These are phyloP conservation scores for Dacryopinax primogenitus DNA, from an alignment of 768 basidiomycete genomes.

Conservation along the genomic window DNA sequence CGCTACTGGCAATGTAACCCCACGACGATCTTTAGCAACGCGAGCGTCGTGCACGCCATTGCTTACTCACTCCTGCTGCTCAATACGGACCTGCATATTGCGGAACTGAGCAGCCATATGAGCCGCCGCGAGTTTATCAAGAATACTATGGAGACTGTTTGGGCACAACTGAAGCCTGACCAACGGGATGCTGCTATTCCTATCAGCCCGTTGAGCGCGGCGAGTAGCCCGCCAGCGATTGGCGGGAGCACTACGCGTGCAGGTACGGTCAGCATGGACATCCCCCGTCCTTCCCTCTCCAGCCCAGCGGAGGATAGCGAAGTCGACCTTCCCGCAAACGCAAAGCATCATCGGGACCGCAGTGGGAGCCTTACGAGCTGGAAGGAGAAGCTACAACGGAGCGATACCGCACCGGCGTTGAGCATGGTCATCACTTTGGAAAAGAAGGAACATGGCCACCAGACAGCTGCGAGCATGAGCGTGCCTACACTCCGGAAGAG, in stretches of 20 bases:
- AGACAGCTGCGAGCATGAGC: neutral
- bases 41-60: slow-evolving; percentile 93
- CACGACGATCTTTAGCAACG: slow-evolving; percentile 60
- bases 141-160: slow-evolving; percentile 80
- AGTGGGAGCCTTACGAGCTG: slow-evolving; percentile 68
- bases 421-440: neutral
- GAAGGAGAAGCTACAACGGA: slow-evolving; percentile 14
- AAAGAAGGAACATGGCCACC: neutral
- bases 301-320: slow-evolving; percentile 11
- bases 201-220: slow-evolving; percentile 21
- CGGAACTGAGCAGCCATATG: slow-evolving; percentile 80
- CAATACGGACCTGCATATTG: slow-evolving; percentile 96
- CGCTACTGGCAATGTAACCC: slow-evolving; percentile 91
- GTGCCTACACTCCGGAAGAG: neutral
- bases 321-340: neutral
- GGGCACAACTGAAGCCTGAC: slow-evolving; percentile 47
- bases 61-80: slow-evolving; percentile 84
- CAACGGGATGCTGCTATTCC: neutral
- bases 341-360: slow-evolving; percentile 36
- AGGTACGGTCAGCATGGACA: slow-evolving; percentile 34
- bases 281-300: neutral
- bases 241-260: slow-evolving; percentile 47
- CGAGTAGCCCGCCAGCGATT: slow-evolving; percentile 40
- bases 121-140: slow-evolving; percentile 81
- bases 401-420: neutral